Percentiles rank a stretch among this genome's conserved stretches.
phyloP scores from a whole-genome alignment of 2,329 filamentous ascomycete genomes.

The Xylaria polymorpha region DNA sequence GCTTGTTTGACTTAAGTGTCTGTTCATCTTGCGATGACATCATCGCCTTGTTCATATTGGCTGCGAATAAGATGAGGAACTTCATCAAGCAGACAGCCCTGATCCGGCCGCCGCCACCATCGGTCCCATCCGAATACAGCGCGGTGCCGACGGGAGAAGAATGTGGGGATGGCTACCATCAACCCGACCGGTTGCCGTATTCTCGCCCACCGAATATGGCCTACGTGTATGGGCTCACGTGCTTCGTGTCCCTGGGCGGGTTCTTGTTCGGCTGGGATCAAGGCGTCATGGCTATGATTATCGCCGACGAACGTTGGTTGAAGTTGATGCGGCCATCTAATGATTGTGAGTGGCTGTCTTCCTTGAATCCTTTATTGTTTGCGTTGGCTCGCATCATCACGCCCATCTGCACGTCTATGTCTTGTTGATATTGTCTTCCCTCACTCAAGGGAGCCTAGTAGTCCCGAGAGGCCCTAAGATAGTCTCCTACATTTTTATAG shows the following conservation, averaged over 20 bases:
- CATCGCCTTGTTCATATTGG: conserved; percentile 7
- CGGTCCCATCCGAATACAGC: conserved; percentile 18
- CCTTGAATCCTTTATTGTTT: neutral
- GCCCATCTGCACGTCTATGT: neutral
- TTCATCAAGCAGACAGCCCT: conserved; percentile 46
- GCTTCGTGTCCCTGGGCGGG: conserved; percentile 46
- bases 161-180: neutral
- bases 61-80: conserved; percentile 33
- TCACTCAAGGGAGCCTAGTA: neutral
- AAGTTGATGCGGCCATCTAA: conserved; percentile 47
- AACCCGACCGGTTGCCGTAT: neutral
- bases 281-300: conserved; percentile 51
- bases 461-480: neutral
- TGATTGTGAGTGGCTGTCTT: conserved; percentile 40
- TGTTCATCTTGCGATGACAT: conserved; percentile 8
- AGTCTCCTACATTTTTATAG: neutral
- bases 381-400: neutral
- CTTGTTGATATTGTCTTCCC: neutral
- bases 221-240: conserved; percentile 49
- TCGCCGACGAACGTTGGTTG: conserved; percentile 49
- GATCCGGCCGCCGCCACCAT: conserved; percentile 38
- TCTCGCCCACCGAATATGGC: conserved; percentile 44
- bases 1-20: neutral
- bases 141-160: conserved; percentile 17
- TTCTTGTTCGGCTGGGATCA: conserved; percentile 51